A percentile compares a stretch with the other conserved stretches of the same genome.
phyloP scores from a whole-genome alignment of 2,329 filamentous ascomycete species.

The Neoarthrinium moseri region DNA sequence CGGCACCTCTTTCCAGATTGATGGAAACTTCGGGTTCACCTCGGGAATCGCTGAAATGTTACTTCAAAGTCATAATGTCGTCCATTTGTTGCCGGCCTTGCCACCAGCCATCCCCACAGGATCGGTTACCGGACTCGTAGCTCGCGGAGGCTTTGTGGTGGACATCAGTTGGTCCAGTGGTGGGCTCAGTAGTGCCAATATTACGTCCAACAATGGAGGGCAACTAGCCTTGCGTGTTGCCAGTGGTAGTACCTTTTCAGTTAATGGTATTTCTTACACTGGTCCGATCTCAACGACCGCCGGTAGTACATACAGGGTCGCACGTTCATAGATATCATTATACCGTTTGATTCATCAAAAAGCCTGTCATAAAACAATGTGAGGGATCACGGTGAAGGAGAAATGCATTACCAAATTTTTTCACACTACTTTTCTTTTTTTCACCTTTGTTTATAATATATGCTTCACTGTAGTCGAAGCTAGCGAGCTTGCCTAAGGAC shows the following conservation, averaged over 20 bases:
- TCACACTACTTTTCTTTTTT: too few relatives aligned
- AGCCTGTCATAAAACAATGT: too few relatives aligned
- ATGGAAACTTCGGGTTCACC: conserved; percentile 48
- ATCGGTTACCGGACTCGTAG: conserved; percentile 18
- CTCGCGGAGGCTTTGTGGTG: conserved; percentile 20
- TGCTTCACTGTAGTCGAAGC: too few relatives aligned
- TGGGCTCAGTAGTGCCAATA: conserved; percentile 15
- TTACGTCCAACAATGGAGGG: conserved; percentile 19
- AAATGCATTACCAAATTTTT: too few relatives aligned
- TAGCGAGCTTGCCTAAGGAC: too few relatives aligned
- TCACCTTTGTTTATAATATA: too few relatives aligned
- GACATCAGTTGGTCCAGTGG: conserved; percentile 18
- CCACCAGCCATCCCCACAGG: conserved; percentile 18
- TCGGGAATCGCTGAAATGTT: conserved; percentile 43
- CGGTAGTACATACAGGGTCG: too few relatives aligned
- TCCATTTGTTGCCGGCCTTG: conserved; percentile 25
- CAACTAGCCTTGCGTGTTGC: conserved; percentile 17
- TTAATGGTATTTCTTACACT: conserved; percentile 17
- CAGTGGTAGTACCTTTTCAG: conserved; percentile 14
- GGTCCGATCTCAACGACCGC: conserved; percentile 13
- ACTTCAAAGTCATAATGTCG: conserved; percentile 34
- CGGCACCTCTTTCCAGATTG: conserved; percentile 40
- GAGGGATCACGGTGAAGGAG: too few relatives aligned
- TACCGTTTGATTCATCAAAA: too few relatives aligned
- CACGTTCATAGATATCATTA: too few relatives aligned